phyloP scores from a whole-genome alignment of 2,329 filamentous ascomycete genomes.

The Thyridium curvatum region DNA sequence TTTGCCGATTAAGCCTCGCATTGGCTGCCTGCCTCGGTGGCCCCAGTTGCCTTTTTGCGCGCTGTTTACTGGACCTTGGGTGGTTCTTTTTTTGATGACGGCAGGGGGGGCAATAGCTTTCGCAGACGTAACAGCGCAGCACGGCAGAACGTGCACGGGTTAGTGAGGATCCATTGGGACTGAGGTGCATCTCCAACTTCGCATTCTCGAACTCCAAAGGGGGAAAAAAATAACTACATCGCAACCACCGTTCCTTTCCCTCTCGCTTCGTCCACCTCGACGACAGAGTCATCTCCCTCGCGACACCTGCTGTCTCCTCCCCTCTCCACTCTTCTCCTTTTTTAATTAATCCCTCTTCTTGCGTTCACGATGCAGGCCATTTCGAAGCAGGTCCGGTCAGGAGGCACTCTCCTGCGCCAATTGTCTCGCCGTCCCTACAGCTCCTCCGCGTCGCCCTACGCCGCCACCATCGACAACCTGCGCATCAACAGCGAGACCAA shows the following conservation, averaged over 20 bases:
- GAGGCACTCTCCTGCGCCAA: conserved; percentile 63
- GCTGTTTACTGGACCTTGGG: no score
- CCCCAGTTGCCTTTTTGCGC: no score
- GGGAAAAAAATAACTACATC: background rate
- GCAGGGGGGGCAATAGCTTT: no score
- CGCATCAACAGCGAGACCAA: conserved; percentile 91
- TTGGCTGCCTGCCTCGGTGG: no score
- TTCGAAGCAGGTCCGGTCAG: conserved; percentile 62
- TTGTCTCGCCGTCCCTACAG: conserved; percentile 66
- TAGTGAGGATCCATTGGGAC: no score
- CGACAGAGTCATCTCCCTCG: no score
- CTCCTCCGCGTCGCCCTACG: conserved; percentile 62
- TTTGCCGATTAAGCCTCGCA: no score
- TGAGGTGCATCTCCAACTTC: no score
- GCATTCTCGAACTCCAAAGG: no score
- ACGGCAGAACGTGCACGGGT: no score
- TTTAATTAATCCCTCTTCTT: conserved; percentile 4
- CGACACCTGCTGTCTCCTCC: conserved; percentile 3
- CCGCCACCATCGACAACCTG: conserved; percentile 74
- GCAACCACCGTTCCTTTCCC: conserved; percentile 1
- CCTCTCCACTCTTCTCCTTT: conserved; percentile 6
- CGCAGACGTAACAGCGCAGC: no score
- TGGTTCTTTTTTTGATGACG: no score
- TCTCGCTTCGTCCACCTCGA: conserved; percentile 1
- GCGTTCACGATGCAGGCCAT: conserved; percentile 73